Evolutionary conservation across 345 rosid species (phyloP).

Genomic region (Trapa incisa): DNA sequence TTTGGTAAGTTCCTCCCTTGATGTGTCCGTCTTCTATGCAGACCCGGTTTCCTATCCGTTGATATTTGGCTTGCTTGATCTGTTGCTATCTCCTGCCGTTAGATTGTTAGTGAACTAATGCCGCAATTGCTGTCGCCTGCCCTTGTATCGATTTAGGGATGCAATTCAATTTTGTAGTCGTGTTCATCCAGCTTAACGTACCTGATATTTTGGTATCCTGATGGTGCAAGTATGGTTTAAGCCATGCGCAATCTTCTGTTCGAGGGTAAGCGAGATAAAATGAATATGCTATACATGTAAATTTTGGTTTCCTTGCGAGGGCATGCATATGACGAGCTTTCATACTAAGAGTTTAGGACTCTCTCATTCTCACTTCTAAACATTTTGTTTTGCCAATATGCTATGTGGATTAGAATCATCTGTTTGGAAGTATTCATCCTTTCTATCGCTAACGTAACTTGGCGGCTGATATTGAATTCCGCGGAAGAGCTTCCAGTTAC

Average conservation of each 20-base stretch:
- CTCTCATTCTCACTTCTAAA: not conserved
- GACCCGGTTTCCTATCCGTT: slow-evolving; percentile 39
- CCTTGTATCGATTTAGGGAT: not conserved
- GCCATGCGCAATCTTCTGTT: not conserved
- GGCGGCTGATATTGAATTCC: not conserved
- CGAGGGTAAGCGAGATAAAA: not conserved
- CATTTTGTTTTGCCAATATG: not conserved
- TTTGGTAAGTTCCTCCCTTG: slow-evolving; percentile 39
- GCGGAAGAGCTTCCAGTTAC: not conserved
- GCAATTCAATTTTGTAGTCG: not conserved
- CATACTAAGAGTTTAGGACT: not conserved
- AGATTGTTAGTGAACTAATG: slow-evolving; percentile 1
- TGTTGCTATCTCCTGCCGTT: not conserved
- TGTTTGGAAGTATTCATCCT: not conserved
- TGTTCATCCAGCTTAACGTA: not conserved
- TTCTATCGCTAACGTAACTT: not conserved
- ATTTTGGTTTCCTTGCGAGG: not conserved
- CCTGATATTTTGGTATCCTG: not conserved
- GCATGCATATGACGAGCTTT: not conserved
- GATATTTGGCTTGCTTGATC: slow-evolving; percentile 1
- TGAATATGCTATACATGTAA: not conserved
- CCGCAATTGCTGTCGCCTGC: not conserved
- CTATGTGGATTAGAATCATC: not conserved
- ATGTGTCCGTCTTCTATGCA: not conserved
- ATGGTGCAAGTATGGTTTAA: not conserved